Base-by-base conservation (phyloP, 768 basidiomycete genomes). In the Leccinum broughii region DNA sequence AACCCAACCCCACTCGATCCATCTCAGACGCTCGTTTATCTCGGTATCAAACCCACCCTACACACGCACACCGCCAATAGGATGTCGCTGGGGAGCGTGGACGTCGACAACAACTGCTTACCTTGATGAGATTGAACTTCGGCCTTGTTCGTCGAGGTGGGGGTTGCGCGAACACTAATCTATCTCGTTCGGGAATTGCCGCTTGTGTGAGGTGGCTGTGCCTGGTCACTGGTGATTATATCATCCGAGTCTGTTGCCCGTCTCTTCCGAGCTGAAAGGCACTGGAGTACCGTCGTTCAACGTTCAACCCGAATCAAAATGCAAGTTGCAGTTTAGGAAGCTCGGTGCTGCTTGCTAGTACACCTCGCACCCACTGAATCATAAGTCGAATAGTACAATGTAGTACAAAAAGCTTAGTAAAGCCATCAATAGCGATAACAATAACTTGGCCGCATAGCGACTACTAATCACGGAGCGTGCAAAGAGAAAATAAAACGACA, bases 121-220 rank as follows among this genome's bases (percentile, higher is more conserved):
- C 71, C 71, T 72, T 69, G 71, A 68, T 64, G 68, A 54, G 50
- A 62, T 61, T 32, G 46, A 35, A 35, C n/a, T n/a, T 20, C n/a
- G 60, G 68, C 66, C 68, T 64, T 73, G 70, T 54, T 68, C 70
- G 62, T 68, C 70, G 62, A 20, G 55, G 56, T 53, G 20, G 51
- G 17, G 56, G n/a, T 58, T 50, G 48, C 24, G 30, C 44, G 34
- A 39, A 52, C 39, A n/a, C 41, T 54, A 4, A 50, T 46, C 24
- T 51, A 17, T n/a, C 50, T 30, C 44, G 1, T 54, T 51, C 71
- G 71, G 71, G 11, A 55, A 48, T 67, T 73, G 67, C 71, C 71
- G 70, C 55, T 41, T 14, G 15, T 4, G 10, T 10, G 26, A 1
- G 8, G 68, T 71, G 70, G 70, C 70, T 70, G 66, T 72, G 64